Evolutionary conservation across 2,329 filamentous ascomycete genomes (phyloP).

Genomic region (Aspergillus sp.): DNA sequence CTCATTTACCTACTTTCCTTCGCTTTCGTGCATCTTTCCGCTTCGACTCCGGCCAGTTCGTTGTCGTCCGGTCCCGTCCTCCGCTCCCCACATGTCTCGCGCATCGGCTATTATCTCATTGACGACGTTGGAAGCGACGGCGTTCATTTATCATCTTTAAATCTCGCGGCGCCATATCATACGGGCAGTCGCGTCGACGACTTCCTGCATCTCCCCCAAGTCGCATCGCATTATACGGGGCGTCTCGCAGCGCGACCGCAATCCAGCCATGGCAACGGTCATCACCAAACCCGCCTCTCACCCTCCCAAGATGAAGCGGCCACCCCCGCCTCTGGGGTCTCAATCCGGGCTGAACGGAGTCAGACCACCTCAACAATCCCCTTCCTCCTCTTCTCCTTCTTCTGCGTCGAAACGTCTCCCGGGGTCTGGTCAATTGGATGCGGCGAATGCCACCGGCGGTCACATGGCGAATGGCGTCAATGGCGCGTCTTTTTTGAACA

Average conservation of each 20-base stretch:
- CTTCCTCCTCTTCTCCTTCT: constrained; percentile 52
- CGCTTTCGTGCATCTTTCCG: constrained; percentile 13
- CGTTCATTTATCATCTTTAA: constrained; percentile 20
- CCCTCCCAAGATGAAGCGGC: constrained; percentile 60
- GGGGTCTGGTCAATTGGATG: constrained; percentile 47
- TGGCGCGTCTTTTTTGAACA: constrained; percentile 17
- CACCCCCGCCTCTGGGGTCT: constrained; percentile 53
- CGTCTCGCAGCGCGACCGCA: constrained; percentile 8
- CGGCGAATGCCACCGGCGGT: constrained; percentile 32
- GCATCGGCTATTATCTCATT: constrained; percentile 36
- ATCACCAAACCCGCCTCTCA: constrained; percentile 39
- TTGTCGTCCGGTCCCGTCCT: constrained; percentile 24
- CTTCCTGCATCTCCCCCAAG: constrained; percentile 6
- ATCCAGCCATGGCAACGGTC: constrained; percentile 36
- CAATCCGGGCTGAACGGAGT: constrained; percentile 56
- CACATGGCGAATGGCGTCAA: constrained; percentile 42
- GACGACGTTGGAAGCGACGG: constrained; percentile 27
- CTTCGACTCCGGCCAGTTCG: constrained; percentile 20
- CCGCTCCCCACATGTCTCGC: constrained; percentile 41
- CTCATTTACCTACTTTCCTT: constrained; percentile 15
- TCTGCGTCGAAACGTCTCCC: constrained; percentile 51
- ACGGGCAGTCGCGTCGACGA: constrained; percentile 14
- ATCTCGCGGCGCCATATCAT: constrained; percentile 15
- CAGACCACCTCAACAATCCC: constrained; percentile 41
- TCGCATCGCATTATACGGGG: constrained; percentile 10